These are phyloP conservation scores for Thuja plicata DNA, from an alignment of 83 land plant genomes.

Conservation along the genomic window DNA sequence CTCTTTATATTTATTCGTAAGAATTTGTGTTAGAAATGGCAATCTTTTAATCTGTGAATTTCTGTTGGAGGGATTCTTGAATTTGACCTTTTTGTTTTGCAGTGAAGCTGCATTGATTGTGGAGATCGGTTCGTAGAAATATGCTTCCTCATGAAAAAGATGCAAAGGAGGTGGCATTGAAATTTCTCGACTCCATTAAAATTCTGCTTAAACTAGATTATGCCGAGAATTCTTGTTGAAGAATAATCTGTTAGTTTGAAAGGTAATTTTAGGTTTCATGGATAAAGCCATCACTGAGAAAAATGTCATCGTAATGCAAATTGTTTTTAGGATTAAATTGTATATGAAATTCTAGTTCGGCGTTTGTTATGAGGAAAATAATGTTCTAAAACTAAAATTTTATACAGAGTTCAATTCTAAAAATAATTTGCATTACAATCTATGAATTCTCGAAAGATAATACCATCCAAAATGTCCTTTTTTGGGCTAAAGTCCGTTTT, in stretches of 20 bases:
- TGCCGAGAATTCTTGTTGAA: not conserved
- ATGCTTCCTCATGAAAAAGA: not conserved
- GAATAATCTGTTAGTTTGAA: not conserved
- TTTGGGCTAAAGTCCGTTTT: not conserved
- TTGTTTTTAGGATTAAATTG: too few relatives aligned
- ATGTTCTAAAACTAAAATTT: too few relatives aligned
- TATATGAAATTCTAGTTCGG: too few relatives aligned
- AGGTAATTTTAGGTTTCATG: not conserved
- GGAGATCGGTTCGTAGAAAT: not conserved
- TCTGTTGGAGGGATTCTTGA: not conserved
- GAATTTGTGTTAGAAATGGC: not conserved
- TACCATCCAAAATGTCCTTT: not conserved
- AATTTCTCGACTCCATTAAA: not conserved
- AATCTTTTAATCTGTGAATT: not conserved
- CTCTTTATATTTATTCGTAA: not conserved
- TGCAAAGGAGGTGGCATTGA: too few relatives aligned
- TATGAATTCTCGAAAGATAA: too few relatives aligned
- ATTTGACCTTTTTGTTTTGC: not conserved
- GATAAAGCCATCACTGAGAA: too few relatives aligned
- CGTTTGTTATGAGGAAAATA: too few relatives aligned
- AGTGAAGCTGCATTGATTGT: not conserved
- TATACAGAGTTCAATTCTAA: too few relatives aligned
- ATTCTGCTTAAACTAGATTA: not conserved
- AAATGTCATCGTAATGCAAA: too few relatives aligned
- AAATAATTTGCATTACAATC: too few relatives aligned